Base-by-base conservation (phyloP, 148 eudicot species). In the Camellia granthamiana region DNA sequence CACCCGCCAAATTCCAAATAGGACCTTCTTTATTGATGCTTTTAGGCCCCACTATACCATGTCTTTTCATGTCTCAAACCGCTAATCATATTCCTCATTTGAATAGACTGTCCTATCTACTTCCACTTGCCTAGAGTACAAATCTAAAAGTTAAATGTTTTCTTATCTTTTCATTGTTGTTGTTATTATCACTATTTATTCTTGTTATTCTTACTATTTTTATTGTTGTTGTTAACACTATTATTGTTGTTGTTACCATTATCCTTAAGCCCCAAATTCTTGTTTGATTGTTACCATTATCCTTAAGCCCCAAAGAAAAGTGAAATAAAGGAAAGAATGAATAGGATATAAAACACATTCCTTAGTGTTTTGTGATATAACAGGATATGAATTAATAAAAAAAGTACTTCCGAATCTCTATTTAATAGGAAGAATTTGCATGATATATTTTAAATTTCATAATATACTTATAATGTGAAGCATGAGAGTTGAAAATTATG, bases 321-420 rank as follows among this genome's bases (percentile, higher is more conserved):
- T 10, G 7, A 49, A 71, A 10, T 10, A 42, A 42, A 15, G 60
- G 60, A 49, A 7, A 49, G 12, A 56, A 56, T 10, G 13, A 10
- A 7, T 7, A 56, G 16, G 10, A 12, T 49, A 72, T 51, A 55
- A 55, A 13, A 38, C 7, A 3, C 63, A 74, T 74, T 42, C 63
- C 77, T 23, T 56, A 18, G 46, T 64, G 0, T 7, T 55, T 56
- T 74, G 47, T 54, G 64, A 52, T 54, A 54, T 52, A 23, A 55
- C 62, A 54, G 12, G 63, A 13, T 42, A 71, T 19, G 77, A 74
- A 73, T 23, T 19, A 71, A 54, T 23, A n/a, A 73, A 71, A 16
- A 30, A 52, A 6, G 38, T 52, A 23, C 7, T 6, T 6, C 19
- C 11, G 23, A 54, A 56, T 10, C 23, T 19, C 16, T 21, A 49